These are phyloP conservation scores for Rhododendron vialii DNA, from an alignment of 148 eudicot genomes.

Conservation along the genomic window DNA sequence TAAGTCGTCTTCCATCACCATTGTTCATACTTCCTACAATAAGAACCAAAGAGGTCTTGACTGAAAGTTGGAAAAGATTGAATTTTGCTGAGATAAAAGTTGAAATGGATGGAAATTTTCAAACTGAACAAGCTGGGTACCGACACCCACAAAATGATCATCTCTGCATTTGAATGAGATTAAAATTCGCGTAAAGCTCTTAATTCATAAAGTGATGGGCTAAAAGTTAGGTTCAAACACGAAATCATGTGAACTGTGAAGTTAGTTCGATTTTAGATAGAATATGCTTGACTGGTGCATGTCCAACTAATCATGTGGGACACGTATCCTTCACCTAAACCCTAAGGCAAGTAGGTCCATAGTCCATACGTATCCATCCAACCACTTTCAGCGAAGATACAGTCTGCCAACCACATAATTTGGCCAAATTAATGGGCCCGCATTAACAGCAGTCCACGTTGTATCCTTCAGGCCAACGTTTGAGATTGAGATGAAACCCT, in stretches of 20 bases:
- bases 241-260: neutral
- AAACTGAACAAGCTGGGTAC: neutral
- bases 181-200: neutral
- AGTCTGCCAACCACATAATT: neutral
- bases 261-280: neutral
- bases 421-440: neutral
- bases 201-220: neutral
- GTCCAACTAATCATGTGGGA: neutral
- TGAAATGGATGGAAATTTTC: neutral
- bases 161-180: neutral
- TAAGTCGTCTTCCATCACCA: conserved; percentile 37
- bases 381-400: neutral
- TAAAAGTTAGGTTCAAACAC: neutral
- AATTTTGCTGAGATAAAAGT: neutral
- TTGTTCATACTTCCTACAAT: conserved; percentile 27
- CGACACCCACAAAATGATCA: neutral
- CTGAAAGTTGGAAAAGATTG: neutral
- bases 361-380: neutral
- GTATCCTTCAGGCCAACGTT: neutral
- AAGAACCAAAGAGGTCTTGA: neutral
- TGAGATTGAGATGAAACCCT: neutral
- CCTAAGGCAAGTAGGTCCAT: neutral
- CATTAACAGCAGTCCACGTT: neutral
- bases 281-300: neutral
- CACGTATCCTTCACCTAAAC: neutral